Percentiles rank a stretch among this genome's conserved stretches.
Evolutionary conservation across 176 grass and related monocot species (phyloP).

Genomic region (Themeda triandra): DNA sequence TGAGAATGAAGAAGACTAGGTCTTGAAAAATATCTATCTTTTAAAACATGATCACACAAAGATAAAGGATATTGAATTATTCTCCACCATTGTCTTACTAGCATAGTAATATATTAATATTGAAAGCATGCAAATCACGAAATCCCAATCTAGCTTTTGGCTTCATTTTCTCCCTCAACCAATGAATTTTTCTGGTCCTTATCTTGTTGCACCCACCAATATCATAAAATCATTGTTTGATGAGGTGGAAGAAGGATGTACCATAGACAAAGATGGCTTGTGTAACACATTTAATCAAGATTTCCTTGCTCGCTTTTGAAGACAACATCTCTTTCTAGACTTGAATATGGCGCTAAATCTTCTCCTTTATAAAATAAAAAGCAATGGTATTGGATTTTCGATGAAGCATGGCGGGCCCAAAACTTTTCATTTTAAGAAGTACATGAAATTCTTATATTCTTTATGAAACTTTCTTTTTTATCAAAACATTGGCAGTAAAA

Average conservation of each 20-base stretch:
- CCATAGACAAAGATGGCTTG: background rate
- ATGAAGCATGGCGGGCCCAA: too few relatives aligned
- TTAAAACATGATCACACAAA: background rate
- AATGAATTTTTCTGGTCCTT: background rate
- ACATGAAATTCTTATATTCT: too few relatives aligned
- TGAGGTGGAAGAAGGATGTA: background rate
- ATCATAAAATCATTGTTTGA: background rate
- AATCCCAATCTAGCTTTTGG: background rate
- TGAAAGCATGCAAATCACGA: background rate
- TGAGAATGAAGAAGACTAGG: background rate
- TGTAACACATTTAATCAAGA: background rate
- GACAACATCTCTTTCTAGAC: background rate
- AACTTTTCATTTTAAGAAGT: too few relatives aligned
- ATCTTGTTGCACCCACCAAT: background rate
- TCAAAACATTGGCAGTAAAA: too few relatives aligned
- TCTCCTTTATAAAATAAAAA: too few relatives aligned
- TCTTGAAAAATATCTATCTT: background rate
- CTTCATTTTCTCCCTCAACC: background rate
- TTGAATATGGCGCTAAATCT: background rate
- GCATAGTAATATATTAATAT: background rate
- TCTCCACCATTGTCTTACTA: background rate
- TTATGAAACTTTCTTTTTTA: too few relatives aligned
- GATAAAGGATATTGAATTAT: background rate
- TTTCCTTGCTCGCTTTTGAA: background rate
- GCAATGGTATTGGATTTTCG: too few relatives aligned